Percentiles rank a stretch among this genome's conserved stretches.
phyloP scores from a whole-genome alignment of 1,284 basidiomycete species.

The Tilletia setariae region DNA sequence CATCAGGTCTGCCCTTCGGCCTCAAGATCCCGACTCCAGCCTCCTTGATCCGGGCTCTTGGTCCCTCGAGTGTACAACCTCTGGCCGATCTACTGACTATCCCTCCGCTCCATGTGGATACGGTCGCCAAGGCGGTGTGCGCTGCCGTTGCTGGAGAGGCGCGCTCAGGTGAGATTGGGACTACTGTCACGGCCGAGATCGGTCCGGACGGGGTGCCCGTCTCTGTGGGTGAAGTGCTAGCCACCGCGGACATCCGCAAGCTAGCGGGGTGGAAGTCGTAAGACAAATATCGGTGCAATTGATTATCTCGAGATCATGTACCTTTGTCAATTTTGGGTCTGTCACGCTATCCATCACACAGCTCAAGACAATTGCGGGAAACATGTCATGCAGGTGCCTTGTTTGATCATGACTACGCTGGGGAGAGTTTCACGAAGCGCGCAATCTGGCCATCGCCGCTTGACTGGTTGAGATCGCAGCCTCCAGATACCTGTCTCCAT shows the following conservation, averaged over 20 bases:
- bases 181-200: background rate
- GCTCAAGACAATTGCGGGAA: background rate
- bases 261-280: constrained; percentile 10
- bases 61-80: constrained; percentile 59
- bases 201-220: background rate
- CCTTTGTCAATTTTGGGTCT: background rate
- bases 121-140: constrained; percentile 81
- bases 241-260: background rate
- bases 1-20: background rate
- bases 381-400: background rate
- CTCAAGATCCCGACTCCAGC: constrained; percentile 15
- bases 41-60: constrained; percentile 55
- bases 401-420: too few species aligned
- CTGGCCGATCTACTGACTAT: constrained; percentile 73
- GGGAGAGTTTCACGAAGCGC: background rate
- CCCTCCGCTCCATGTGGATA: constrained; percentile 91
- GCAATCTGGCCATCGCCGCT: background rate
- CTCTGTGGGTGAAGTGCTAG: constrained; percentile 10
- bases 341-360: background rate
- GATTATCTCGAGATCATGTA: too few species aligned
- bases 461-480: constrained; percentile 6
- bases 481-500: constrained; percentile 1
- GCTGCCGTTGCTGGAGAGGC: constrained; percentile 56
- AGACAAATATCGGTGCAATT: too few species aligned
- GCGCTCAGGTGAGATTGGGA: constrained; percentile 64